These are phyloP conservation scores for Rhodotorula graminis DNA, from an alignment of 768 basidiomycete genomes.

Conservation along the genomic window DNA sequence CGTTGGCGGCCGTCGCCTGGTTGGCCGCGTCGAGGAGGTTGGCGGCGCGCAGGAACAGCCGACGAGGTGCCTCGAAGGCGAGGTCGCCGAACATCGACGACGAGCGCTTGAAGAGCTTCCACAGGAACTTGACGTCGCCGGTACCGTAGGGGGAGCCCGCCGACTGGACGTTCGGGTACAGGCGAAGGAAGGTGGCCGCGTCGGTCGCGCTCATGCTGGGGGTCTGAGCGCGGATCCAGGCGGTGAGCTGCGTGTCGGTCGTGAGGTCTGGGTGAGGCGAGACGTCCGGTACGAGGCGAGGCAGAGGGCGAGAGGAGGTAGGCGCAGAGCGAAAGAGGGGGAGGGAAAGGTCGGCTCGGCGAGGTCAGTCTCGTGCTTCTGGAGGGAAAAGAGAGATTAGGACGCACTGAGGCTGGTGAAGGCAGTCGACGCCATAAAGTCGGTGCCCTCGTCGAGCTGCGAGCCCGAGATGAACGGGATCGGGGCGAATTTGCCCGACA, in stretches of 20 bases:
- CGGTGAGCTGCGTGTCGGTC: background rate
- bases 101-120: conserved; percentile 56
- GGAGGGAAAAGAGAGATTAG: too few relatives aligned
- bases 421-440: conserved; percentile 44
- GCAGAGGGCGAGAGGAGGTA: too few relatives aligned
- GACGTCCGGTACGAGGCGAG: too few relatives aligned
- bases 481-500: background rate
- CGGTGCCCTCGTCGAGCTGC: conserved; percentile 13
- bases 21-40: background rate
- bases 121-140: conserved; percentile 49
- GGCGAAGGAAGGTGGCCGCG: conserved; percentile 52
- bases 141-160: conserved; percentile 58
- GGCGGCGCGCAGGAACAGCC: conserved; percentile 51
- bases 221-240: conserved; percentile 45
- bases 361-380: too few relatives aligned
- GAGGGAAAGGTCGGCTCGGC: background rate
- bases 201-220: conserved; percentile 51
- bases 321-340: background rate
- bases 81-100: conserved; percentile 59
- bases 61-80: conserved; percentile 56
- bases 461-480: conserved; percentile 4
- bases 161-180: conserved; percentile 53
- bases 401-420: conserved; percentile 45
- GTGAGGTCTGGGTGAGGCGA: background rate
- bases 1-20: background rate